phyloP scores from a whole-genome alignment of 176 grass and related monocot genomes.

The Coix lacrymajobi region DNA sequence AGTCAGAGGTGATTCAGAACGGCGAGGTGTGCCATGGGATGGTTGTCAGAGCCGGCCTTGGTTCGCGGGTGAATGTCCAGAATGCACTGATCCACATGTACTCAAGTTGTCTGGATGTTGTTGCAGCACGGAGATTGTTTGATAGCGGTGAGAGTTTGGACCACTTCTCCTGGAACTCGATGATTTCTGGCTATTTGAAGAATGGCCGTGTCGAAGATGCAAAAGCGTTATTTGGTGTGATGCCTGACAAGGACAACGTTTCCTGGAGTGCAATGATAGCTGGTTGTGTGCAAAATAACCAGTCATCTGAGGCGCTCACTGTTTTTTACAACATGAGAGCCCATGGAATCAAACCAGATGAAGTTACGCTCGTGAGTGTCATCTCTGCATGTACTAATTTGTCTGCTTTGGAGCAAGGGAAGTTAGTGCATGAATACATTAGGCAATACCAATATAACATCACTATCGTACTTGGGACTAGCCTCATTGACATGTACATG shows the following conservation, averaged over 20 bases:
- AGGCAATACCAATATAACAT: constrained; percentile 42
- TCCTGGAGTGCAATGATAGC: constrained; percentile 79
- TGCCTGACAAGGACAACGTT: constrained; percentile 65
- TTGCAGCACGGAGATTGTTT: constrained; percentile 59
- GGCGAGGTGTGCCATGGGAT: constrained; percentile 63
- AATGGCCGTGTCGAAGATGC: constrained; percentile 49
- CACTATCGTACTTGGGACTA: constrained; percentile 58
- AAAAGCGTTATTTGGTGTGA: constrained; percentile 44
- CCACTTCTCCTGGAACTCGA: constrained; percentile 84
- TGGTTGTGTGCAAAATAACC: constrained; percentile 71
- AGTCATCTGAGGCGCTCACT: constrained; percentile 50
- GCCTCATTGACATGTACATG: constrained; percentile 96
- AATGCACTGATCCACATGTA: constrained; percentile 91
- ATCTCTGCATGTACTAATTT: constrained; percentile 69
- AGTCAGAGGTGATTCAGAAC: constrained; percentile 27
- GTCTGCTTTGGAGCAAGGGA: constrained; percentile 71
- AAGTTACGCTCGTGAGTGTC: constrained; percentile 66
- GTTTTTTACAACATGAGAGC: constrained; percentile 61
- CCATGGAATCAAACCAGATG: constrained; percentile 53
- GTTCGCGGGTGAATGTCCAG: constrained; percentile 55
- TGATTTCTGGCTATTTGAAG: constrained; percentile 74
- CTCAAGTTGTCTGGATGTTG: constrained; percentile 51
- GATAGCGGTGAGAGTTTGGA: constrained; percentile 45
- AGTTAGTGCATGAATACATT: constrained; percentile 68
- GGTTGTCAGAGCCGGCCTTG: constrained; percentile 52